These are phyloP conservation scores for Cudoniella acicularis DNA, from an alignment of 495 filamentous ascomycete genomes.

Conservation along the genomic window DNA sequence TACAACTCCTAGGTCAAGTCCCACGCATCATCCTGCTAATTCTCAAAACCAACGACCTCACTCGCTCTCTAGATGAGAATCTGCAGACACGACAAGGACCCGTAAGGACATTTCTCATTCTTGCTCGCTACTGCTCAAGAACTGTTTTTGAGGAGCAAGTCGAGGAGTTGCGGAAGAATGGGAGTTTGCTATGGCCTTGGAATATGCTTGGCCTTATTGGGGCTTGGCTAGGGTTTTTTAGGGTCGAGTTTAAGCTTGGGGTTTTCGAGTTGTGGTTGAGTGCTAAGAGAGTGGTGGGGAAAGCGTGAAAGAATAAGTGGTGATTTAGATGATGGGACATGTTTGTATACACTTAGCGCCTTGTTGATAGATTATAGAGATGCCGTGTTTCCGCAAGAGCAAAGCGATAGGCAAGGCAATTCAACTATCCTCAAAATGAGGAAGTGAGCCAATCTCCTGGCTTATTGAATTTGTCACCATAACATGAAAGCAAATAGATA, in stretches of 20 bases:
- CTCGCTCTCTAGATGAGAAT: slow-evolving; percentile 89
- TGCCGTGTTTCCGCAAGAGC: not conserved
- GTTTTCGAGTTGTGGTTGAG: slow-evolving; percentile 56
- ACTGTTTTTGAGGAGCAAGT: slow-evolving; percentile 86
- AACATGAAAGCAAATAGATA: not conserved
- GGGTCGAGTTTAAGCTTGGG: slow-evolving; percentile 52
- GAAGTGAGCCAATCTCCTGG: not conserved
- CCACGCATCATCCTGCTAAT: slow-evolving; percentile 91
- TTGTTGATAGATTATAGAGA: not conserved
- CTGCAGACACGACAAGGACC: slow-evolving; percentile 87
- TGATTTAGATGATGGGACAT: not conserved
- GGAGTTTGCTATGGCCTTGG: slow-evolving; percentile 44
- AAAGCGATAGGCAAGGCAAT: not conserved
- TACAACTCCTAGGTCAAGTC: slow-evolving; percentile 84
- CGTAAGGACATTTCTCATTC: slow-evolving; percentile 84
- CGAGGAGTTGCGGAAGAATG: slow-evolving; percentile 54
- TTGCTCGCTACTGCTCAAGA: slow-evolving; percentile 86
- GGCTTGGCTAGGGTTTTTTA: slow-evolving; percentile 47
- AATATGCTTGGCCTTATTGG: slow-evolving; percentile 43
- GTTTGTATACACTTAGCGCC: slow-evolving; percentile 5
- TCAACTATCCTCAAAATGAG: too few species aligned
- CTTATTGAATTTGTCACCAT: not conserved
- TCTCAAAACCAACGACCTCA: slow-evolving; percentile 97
- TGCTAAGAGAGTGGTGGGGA: slow-evolving; percentile 45
- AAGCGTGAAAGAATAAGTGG: slow-evolving; percentile 5